Evolutionary conservation across 2,329 filamentous ascomycete species (phyloP).

Genomic region (Trichoderma cornu-damae): DNA sequence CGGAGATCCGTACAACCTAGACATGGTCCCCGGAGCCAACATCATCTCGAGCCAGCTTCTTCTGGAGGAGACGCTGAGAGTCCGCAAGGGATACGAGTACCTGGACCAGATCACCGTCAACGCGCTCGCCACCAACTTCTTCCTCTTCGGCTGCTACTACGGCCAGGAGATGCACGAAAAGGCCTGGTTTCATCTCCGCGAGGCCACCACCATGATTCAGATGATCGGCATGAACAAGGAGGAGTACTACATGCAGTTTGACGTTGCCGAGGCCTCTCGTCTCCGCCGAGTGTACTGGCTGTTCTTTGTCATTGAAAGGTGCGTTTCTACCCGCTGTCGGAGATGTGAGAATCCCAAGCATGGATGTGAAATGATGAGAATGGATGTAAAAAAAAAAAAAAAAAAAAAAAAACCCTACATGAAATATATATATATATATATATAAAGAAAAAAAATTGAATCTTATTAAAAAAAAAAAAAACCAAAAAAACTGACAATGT

Average conservation of each 20-base stretch:
- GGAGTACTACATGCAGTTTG: constrained; percentile 55
- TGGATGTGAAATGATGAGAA: too few relatives aligned
- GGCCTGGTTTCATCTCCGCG: constrained; percentile 74
- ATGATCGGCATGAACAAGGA: constrained; percentile 58
- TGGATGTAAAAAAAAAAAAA: too few relatives aligned
- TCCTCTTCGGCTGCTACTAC: constrained; percentile 68
- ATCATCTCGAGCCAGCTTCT: constrained; percentile 61
- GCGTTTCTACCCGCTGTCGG: too few relatives aligned
- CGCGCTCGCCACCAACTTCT: constrained; percentile 68
- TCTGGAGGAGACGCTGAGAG: constrained; percentile 61
- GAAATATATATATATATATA: too few relatives aligned
- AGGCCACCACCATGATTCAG: constrained; percentile 66
- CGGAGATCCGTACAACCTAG: constrained; percentile 51
- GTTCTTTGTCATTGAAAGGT: constrained; percentile 66
- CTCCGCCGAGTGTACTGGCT: constrained; percentile 68
- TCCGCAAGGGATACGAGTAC: constrained; percentile 59
- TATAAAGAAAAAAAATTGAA: too few relatives aligned
- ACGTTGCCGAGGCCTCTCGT: constrained; percentile 55
- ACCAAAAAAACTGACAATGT: background rate
- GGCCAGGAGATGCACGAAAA: constrained; percentile 67
- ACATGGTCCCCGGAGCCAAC: constrained; percentile 54
- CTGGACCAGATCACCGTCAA: constrained; percentile 52
- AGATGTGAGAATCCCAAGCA: too few relatives aligned
- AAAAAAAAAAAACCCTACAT: too few relatives aligned
- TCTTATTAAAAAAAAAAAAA: too few relatives aligned